Percentiles rank a stretch among this genome's conserved stretches.
These are phyloP conservation scores for Vitis labrusca DNA, from an alignment of 164 flowering plant species.

Conservation along the genomic window DNA sequence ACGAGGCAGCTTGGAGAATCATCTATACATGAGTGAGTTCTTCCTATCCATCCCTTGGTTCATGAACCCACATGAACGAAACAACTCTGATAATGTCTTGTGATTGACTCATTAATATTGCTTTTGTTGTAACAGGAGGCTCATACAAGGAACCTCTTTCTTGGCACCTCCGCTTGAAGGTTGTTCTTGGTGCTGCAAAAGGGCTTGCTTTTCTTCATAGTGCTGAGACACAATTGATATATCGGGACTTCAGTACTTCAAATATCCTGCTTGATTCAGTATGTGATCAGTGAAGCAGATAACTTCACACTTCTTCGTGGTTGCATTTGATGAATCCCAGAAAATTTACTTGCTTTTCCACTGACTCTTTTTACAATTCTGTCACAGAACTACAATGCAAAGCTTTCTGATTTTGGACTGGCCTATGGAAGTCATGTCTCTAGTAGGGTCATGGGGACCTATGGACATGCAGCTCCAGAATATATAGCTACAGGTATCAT, in stretches of 20 bases:
- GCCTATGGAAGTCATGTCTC: conserved; percentile 6
- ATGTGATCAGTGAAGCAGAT: neutral
- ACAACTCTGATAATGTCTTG: neutral
- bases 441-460: conserved; percentile 7
- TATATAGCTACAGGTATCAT: conserved; percentile 11
- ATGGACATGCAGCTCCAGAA: conserved; percentile 12
- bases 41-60: neutral
- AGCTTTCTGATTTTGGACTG: conserved; percentile 8
- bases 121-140: neutral
- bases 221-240: conserved; percentile 4
- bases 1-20: conserved; percentile 30
- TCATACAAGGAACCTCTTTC: neutral
- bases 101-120: neutral
- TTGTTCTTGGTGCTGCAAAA: conserved; percentile 14
- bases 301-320: too few species aligned
- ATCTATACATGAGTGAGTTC: conserved; percentile 29
- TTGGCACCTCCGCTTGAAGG: neutral
- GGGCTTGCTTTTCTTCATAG: conserved; percentile 15
- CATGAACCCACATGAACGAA: neutral
- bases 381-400: conserved; percentile 14
- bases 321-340: neutral
- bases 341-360: neutral
- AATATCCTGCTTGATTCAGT: conserved; percentile 10
- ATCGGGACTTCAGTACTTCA: conserved; percentile 13
- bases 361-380: too few species aligned